phyloP scores from a whole-genome alignment of 352 stramenopile genomes.

The Pythium angustatum region DNA sequence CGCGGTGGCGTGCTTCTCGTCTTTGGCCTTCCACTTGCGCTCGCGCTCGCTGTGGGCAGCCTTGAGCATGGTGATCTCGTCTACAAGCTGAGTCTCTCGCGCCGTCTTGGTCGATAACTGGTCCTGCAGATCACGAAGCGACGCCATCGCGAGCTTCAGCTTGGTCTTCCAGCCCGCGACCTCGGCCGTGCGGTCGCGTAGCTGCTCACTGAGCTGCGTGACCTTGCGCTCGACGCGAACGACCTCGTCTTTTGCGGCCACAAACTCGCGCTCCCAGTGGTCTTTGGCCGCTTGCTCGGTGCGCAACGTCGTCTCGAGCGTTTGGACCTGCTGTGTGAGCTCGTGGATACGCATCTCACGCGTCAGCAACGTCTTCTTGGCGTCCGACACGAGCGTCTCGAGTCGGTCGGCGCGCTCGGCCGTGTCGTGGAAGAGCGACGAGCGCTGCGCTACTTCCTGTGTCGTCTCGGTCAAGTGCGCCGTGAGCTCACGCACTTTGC shows the following conservation, averaged over 20 bases:
- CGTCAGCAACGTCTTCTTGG: constrained; percentile 53
- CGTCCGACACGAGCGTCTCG: constrained; percentile 42
- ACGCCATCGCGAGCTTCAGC: constrained; percentile 33
- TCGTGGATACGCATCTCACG: constrained; percentile 67
- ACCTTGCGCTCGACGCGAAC: constrained; percentile 23
- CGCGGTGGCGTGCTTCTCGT: constrained; percentile 32
- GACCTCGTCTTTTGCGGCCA: constrained; percentile 31
- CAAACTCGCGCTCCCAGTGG: constrained; percentile 58
- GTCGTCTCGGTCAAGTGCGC: constrained; percentile 54
- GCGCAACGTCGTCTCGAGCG: constrained; percentile 33
- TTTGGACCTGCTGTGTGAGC: constrained; percentile 36
- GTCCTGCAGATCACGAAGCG: constrained; percentile 30
- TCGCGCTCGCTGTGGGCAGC: not conserved
- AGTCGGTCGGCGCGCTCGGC: constrained; percentile 44
- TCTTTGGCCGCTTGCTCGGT: constrained; percentile 43
- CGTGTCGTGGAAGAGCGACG: constrained; percentile 51
- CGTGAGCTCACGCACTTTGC: constrained; percentile 43
- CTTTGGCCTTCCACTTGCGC: constrained; percentile 41
- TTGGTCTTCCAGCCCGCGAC: constrained; percentile 48
- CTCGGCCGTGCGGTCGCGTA: constrained; percentile 28
- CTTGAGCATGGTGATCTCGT: constrained; percentile 3
- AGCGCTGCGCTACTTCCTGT: constrained; percentile 52
- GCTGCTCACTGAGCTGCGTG: constrained; percentile 19
- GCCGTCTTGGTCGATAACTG: constrained; percentile 10
- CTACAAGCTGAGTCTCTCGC: too few relatives aligned